Evolutionary conservation across 495 filamentous ascomycete genomes (phyloP), one percentile per base, ranked within the genome.

Genomic region (Aspergillus asperescens): DNA sequence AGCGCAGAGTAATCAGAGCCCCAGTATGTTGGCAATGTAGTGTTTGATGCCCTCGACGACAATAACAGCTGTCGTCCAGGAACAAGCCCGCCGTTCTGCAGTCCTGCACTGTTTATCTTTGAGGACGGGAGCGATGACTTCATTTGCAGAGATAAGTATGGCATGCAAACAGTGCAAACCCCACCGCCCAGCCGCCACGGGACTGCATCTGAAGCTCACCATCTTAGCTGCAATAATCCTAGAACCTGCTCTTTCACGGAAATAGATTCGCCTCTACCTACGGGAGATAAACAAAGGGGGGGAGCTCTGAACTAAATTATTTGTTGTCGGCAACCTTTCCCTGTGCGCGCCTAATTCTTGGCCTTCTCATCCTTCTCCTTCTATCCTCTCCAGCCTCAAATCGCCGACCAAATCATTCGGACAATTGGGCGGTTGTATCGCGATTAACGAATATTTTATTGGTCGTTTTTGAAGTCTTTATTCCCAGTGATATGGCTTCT

Each of bases 111-210:
- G 40, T 43, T 44, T 40, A 38, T 39, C 20, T 29, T 19, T 34
- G 15, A 20, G 28, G 15, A 12, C 34, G 13, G 15, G 22, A 31
- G 41, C 50, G 41, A 52, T 52, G 50, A 52, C 50, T 46, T 52
- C 50, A 52, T 52, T 24, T 16, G 49, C 49, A 39, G 44, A 52
- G 49, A 19, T 6, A 18, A 27, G 25, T 1, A 25, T 12, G 9
- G 7, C 12, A 20, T 10, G 8, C 68, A 71, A 70, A 71, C 68
- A 64, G 39, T 67, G 67, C 69, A 70, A 67, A 70, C 54, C 40
- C 56, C 52, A n/a, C n/a, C n/a, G n/a, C n/a, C n/a, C n/a, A n/a
- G n/a, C n/a, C n/a, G n/a, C n/a, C n/a, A n/a, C n/a, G n/a, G n/a
- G n/a, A n/a, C n/a, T n/a, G n/a, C n/a, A n/a, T n/a, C n/a, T n/a